Conservation (phyloP, 352 stramenopile genomes). For the Phytophthora lateralis region DNA sequence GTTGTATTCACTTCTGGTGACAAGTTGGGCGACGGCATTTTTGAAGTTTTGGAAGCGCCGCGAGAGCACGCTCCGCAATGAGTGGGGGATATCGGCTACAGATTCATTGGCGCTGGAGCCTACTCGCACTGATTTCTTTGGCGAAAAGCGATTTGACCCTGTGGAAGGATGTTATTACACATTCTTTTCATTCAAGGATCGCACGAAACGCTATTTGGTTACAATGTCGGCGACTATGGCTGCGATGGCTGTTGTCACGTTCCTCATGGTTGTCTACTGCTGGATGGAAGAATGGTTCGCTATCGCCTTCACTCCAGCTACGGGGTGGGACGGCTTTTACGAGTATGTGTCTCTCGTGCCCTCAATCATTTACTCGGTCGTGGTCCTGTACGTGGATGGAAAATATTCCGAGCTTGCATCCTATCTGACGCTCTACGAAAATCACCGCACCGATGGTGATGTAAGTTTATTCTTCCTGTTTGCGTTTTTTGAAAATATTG, state of each 20-base stretch:
- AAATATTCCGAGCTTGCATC: slow-evolving; percentile 93
- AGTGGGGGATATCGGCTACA: slow-evolving; percentile 72
- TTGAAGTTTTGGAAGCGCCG: slow-evolving; percentile 93
- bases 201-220: slow-evolving; percentile 76
- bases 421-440: slow-evolving; percentile 93
- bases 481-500: background rate
- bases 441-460: slow-evolving; percentile 90
- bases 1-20: slow-evolving; percentile 91
- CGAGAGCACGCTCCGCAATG: slow-evolving; percentile 83
- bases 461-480: slow-evolving; percentile 41
- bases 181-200: slow-evolving; percentile 82
- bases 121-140: slow-evolving; percentile 66
- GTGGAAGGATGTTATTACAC: slow-evolving; percentile 86
- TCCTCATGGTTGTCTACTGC: slow-evolving; percentile 87
- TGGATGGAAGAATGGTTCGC: slow-evolving; percentile 74
- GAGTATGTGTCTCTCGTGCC: slow-evolving; percentile 72
- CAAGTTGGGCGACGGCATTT: slow-evolving; percentile 90
- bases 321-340: slow-evolving; percentile 70
- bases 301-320: slow-evolving; percentile 58
- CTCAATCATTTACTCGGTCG: slow-evolving; percentile 75
- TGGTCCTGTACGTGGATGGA: slow-evolving; percentile 77
- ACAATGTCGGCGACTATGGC: slow-evolving; percentile 72
- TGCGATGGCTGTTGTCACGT: slow-evolving; percentile 69
- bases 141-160: slow-evolving; percentile 74
- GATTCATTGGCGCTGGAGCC: slow-evolving; percentile 59